Conservation (phyloP, 345 rosid genomes). For the Melastoma malabathricum region DNA sequence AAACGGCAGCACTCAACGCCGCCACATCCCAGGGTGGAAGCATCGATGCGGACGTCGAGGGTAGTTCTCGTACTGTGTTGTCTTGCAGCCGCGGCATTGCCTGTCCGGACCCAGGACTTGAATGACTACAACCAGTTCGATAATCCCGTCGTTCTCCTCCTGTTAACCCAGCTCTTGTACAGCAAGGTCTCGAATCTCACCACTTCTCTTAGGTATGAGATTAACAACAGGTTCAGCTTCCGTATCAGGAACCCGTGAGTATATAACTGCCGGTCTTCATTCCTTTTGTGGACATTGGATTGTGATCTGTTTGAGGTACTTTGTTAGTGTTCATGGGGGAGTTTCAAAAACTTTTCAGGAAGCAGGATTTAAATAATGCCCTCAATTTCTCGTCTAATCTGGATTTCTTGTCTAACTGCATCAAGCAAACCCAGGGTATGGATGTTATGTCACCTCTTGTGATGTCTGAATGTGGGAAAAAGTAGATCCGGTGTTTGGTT, state of each 20-base stretch:
- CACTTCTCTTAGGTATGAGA: conserved; percentile 24
- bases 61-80: too few relatives aligned
- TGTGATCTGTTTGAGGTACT: too few relatives aligned
- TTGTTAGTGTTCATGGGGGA: background rate
- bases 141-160: conserved; percentile 46
- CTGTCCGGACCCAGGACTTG: too few relatives aligned
- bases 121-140: conserved; percentile 18
- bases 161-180: conserved; percentile 10
- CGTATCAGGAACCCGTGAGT: conserved; percentile 35
- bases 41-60: too few relatives aligned
- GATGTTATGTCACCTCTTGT: background rate
- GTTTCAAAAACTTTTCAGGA: conserved; percentile 36
- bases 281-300: too few relatives aligned
- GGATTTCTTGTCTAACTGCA: conserved; percentile 57
- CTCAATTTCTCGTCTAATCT: conserved; percentile 67
- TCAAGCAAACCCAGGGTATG: conserved; percentile 45
- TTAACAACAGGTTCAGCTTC: conserved; percentile 39
- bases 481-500: too few relatives aligned
- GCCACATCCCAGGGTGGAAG: too few relatives aligned
- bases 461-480: too few relatives aligned
- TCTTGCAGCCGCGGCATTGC: too few relatives aligned
- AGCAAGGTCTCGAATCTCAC: conserved; percentile 49
- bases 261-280: too few relatives aligned
- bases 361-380: conserved; percentile 73
- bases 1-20: too few relatives aligned